Percentiles rank a stretch among this genome's conserved stretches.
phyloP scores from a whole-genome alignment of 345 rosid genomes.

The Euphorbia lathyris region DNA sequence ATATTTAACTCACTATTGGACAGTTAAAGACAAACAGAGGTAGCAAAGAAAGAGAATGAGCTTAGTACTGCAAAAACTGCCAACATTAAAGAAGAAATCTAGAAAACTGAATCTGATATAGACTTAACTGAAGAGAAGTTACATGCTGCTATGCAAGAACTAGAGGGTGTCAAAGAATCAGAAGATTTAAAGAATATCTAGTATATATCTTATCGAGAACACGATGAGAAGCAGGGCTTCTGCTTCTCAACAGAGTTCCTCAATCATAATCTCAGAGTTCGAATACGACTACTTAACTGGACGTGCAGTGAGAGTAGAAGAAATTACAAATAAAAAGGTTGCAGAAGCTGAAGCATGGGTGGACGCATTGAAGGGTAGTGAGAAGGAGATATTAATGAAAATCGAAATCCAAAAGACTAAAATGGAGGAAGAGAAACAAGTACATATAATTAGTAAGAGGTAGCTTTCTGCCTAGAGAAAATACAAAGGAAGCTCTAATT shows the following conservation, averaged over 20 bases:
- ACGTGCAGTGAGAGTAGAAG: slow-evolving; percentile 57
- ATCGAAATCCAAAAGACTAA: slow-evolving; percentile 47
- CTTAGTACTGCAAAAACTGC: slow-evolving; percentile 44
- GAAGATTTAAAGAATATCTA: slow-evolving; percentile 60
- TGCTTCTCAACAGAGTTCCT: slow-evolving; percentile 34
- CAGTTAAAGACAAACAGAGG: slow-evolving; percentile 57
- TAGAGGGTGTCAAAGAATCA: slow-evolving; percentile 47
- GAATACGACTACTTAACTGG: slow-evolving; percentile 79
- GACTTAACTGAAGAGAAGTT: slow-evolving; percentile 54
- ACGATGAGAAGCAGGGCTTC: slow-evolving; percentile 47
- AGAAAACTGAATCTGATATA: slow-evolving; percentile 47
- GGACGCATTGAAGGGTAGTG: slow-evolving; percentile 72
- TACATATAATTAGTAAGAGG: slow-evolving; percentile 36
- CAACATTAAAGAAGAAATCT: slow-evolving; percentile 40
- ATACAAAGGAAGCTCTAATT: slow-evolving; percentile 28
- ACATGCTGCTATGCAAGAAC: slow-evolving; percentile 55
- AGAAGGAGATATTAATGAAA: slow-evolving; percentile 61
- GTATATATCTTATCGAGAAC: slow-evolving; percentile 38
- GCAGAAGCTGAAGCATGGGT: slow-evolving; percentile 95
- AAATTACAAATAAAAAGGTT: slow-evolving; percentile 79
- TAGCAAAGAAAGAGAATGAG: slow-evolving; percentile 54
- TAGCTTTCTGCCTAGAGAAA: slow-evolving; percentile 58
- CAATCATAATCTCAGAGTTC: slow-evolving; percentile 62
- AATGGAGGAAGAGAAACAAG: slow-evolving; percentile 55
- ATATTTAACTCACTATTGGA: slow-evolving; percentile 49